Percentiles rank a stretch among this genome's conserved stretches.
Evolutionary conservation across 495 filamentous ascomycete genomes (phyloP).

Genomic region (Hamigera avellanea): DNA sequence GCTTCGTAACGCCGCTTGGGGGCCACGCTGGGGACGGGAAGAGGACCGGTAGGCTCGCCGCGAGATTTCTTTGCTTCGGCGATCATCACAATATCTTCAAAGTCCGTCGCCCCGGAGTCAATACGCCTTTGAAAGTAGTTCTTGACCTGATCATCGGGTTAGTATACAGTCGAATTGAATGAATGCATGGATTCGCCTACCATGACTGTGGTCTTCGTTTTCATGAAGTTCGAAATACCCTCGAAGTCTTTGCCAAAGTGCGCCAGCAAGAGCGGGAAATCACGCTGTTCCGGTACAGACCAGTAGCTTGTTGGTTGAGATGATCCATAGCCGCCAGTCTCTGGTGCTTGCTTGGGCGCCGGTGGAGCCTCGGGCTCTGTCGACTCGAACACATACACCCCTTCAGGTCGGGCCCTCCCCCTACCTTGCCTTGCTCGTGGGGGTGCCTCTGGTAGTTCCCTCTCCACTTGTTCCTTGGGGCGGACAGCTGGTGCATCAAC

Average conservation of each 20-base stretch:
- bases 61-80: conserved; percentile 58
- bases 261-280: conserved; percentile 66
- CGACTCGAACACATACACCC: conserved; percentile 30
- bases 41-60: conserved; percentile 59
- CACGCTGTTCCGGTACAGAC: conserved; percentile 82
- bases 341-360: conserved; percentile 12
- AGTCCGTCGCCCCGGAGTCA: conserved; percentile 55
- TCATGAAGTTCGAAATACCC: conserved; percentile 75
- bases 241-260: conserved; percentile 86
- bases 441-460: conserved; percentile 10
- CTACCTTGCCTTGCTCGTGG: conserved; percentile 22
- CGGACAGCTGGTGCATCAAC: conserved; percentile 8
- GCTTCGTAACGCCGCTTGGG: conserved; percentile 48
- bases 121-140: conserved; percentile 79
- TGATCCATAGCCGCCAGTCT: conserved; percentile 32
- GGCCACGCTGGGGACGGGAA: conserved; percentile 48
- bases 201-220: conserved; percentile 89
- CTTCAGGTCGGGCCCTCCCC: conserved; percentile 26
- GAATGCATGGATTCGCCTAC: conserved; percentile 35
- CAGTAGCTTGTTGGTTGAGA: conserved; percentile 83
- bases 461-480: conserved; percentile 15
- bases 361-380: conserved; percentile 25
- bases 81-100: conserved; percentile 53
- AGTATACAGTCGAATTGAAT: conserved; percentile 6
- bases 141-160: conserved; percentile 56